Conservation (phyloP, 805 yeast genomes). For the Wickerhamomyces rabaulensis region DNA sequence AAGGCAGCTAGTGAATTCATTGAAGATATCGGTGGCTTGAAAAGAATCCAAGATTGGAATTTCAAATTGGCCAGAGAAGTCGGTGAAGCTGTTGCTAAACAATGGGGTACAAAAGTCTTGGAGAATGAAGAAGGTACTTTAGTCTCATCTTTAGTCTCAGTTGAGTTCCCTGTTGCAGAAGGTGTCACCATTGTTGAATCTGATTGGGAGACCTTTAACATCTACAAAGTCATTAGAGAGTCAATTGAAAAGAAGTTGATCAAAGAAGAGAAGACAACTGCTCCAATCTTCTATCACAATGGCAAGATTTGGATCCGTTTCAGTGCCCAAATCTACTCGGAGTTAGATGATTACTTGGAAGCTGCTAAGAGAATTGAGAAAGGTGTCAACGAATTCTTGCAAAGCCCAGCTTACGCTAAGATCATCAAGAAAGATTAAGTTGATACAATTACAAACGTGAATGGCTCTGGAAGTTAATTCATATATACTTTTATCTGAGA, state of each 20-base stretch:
- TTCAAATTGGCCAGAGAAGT: constrained; percentile 38
- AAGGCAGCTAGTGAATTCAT: constrained; percentile 51
- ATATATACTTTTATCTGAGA: too few species aligned
- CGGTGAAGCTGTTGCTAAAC: constrained; percentile 32
- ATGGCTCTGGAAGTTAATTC: too few species aligned
- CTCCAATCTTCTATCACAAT: constrained; percentile 41
- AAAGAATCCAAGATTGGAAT: constrained; percentile 43
- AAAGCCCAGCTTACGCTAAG: constrained; percentile 3
- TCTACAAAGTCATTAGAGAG: constrained; percentile 13
- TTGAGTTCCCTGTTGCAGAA: constrained; percentile 32
- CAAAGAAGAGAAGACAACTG: constrained; percentile 36
- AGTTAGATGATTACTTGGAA: constrained; percentile 44
- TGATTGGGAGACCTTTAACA: constrained; percentile 14
- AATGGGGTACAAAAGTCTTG: constrained; percentile 35
- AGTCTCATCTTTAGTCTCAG: constrained; percentile 39
- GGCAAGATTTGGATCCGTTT: constrained; percentile 42
- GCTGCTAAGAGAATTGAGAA: constrained; percentile 38
- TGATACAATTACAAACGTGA: too few species aligned
- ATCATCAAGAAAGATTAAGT: neutral
- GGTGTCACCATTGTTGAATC: constrained; percentile 11
- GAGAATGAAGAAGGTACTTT: constrained; percentile 31
- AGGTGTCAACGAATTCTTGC: constrained; percentile 23
- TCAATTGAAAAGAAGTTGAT: constrained; percentile 20
- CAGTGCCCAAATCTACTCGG: constrained; percentile 58
- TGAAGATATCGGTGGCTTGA: constrained; percentile 51